These are phyloP conservation scores for Prunus padus DNA, from an alignment of 306 rosid genomes.

Conservation along the genomic window DNA sequence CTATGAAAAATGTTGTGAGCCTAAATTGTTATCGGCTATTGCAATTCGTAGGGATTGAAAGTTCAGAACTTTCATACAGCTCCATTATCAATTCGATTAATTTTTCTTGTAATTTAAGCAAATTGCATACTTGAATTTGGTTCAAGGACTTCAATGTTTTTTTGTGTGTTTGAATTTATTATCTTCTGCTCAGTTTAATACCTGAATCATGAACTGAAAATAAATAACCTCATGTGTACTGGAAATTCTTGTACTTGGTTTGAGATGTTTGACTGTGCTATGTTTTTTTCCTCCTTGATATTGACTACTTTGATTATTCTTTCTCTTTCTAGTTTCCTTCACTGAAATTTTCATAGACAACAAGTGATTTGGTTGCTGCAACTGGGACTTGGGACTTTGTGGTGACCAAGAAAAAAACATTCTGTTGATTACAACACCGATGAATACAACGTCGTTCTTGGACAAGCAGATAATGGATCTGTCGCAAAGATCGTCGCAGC, in stretches of 20 bases:
- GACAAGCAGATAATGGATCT: conserved; percentile 96
- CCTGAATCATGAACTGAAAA: background rate
- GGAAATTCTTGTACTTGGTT: background rate
- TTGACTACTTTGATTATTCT: background rate
- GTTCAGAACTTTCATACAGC: too few relatives aligned
- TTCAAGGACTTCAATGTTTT: background rate
- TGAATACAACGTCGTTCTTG: conserved; percentile 77
- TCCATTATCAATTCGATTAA: background rate
- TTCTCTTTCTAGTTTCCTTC: conserved; percentile 31
- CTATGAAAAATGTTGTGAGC: too few relatives aligned
- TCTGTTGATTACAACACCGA: conserved; percentile 32
- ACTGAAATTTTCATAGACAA: conserved; percentile 23
- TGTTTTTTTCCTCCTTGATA: background rate
- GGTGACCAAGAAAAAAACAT: conserved; percentile 19
- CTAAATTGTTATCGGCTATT: too few relatives aligned
- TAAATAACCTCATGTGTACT: conserved; percentile 4
- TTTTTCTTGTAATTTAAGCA: background rate
- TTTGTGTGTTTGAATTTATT: too few relatives aligned
- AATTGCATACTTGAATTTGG: background rate
- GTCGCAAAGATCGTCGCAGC: conserved; percentile 41
- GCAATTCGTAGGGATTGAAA: too few relatives aligned
- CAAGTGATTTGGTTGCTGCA: conserved; percentile 31
- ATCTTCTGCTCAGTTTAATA: too few relatives aligned
- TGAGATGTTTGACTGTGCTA: background rate
- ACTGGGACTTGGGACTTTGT: conserved; percentile 36